Evolutionary conservation across 1,139 yeast genomes (phyloP), one percentile per base, ranked within the genome.

Genomic region (Blastobotrys aristatus): DNA sequence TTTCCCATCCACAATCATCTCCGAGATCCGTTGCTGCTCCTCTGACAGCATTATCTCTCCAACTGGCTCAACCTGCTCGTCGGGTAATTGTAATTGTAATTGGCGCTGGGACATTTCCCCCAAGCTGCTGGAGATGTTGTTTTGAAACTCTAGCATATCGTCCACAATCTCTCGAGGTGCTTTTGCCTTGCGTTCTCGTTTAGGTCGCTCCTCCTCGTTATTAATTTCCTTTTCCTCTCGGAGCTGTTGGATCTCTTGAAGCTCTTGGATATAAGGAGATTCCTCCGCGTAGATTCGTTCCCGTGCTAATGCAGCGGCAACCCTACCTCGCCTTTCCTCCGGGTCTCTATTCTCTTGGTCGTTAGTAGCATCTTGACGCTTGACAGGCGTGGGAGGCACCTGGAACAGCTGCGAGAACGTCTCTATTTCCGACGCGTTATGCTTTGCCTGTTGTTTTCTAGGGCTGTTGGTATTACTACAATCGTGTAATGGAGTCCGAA

Each of bases 11-110:
- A 69, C 64, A 4, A 88, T 92, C 40, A 84, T 67, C n/a, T 77
- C 73, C 11, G 87, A 70, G 7, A 92, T 88, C 27, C 71, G 66
- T 43, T 71, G 66, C 65, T 92, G 98, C 61, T 92, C 97, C 20
- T 74, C 74, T 50, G 84, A 77, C 11, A 83, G 65, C 5, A 71
- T 63, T 2, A 43, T 40, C 37, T 33, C 22, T 4, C 13, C 4
- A 6, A 5, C 22, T 20, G n/a, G 16, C 20, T 3, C 14, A n/a
- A n/a, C n/a, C 35, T 16, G 33, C 20, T 27, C 21, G 36, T 17
- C 17, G 8, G 16, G 27, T 20, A 21, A n/a, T 35, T 35, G 26
- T n/a, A n/a, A n/a, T n/a, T n/a, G n/a, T n/a, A n/a, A n/a, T n/a
- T n/a, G 35, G 20, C 20, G 30, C 24, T 17, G 14, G 17, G 8